Percentiles rank a stretch among this genome's conserved stretches.
phyloP scores from a whole-genome alignment of 2,329 filamentous ascomycete species.

The Leptographium radiaticola region DNA sequence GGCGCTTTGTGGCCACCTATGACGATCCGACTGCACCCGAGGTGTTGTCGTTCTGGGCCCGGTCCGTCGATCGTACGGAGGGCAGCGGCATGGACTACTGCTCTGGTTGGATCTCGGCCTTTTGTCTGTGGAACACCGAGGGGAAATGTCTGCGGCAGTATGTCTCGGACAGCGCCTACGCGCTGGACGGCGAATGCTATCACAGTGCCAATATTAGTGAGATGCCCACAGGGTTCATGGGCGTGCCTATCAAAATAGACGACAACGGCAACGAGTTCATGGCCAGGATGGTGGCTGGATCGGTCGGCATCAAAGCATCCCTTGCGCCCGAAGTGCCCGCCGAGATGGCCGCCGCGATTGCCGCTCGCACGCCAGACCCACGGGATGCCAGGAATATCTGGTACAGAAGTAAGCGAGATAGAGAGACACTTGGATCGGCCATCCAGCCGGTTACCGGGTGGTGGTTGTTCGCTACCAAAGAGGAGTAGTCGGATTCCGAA shows the following conservation, averaged over 20 bases:
- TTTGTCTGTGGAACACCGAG: slow-evolving; percentile 20
- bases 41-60: slow-evolving; percentile 17
- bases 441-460: background rate
- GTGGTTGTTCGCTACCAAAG: background rate
- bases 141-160: slow-evolving; percentile 3
- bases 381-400: too few relatives aligned
- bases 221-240: background rate
- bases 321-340: background rate
- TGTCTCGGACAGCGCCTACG: background rate
- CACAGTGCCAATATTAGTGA: background rate
- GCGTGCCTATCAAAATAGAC: slow-evolving; percentile 1
- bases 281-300: slow-evolving; percentile 4
- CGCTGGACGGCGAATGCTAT: background rate
- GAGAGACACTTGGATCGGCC: background rate
- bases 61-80: slow-evolving; percentile 15
- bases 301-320: slow-evolving; percentile 1
- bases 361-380: too few relatives aligned
- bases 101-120: slow-evolving; percentile 20
- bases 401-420: background rate
- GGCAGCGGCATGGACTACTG: slow-evolving; percentile 17
- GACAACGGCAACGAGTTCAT: background rate
- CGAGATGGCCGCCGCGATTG: background rate
- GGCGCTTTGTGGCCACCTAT: slow-evolving; percentile 16
- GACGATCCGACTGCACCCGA: slow-evolving; percentile 12
- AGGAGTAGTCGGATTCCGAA: background rate